Evolutionary conservation across 371 early-diverging fungal species (phyloP).

Genomic region (Rhizopus microsporus): DNA sequence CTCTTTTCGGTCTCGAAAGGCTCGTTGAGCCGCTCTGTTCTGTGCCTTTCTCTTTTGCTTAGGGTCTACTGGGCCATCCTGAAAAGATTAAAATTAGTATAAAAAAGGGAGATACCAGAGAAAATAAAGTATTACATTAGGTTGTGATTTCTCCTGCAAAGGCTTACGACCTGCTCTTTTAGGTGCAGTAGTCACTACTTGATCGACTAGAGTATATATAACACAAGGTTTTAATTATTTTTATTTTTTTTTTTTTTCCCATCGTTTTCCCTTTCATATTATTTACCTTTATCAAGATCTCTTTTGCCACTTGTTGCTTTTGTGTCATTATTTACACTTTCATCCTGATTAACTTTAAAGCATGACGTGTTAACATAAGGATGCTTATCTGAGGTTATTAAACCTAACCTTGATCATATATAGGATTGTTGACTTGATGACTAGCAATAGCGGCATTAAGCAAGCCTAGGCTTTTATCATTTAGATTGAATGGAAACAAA

Average conservation of each 20-base stretch:
- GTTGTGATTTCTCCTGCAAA: conserved; percentile 26
- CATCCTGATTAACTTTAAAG: too few relatives aligned
- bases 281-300: conserved; percentile 23
- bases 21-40: conserved; percentile 79
- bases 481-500: conserved; percentile 15
- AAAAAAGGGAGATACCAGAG: conserved; percentile 9
- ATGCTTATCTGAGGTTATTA: conserved; percentile 13
- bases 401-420: background rate
- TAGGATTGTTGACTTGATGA: conserved; percentile 13
- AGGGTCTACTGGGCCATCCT: conserved; percentile 26
- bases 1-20: conserved; percentile 77
- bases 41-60: conserved; percentile 75
- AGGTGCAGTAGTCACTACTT: conserved; percentile 19
- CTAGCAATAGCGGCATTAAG: conserved; percentile 41
- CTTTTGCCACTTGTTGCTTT: conserved; percentile 6
- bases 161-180: conserved; percentile 47
- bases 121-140: background rate
- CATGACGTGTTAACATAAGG: background rate
- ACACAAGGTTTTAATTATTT: background rate
- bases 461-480: conserved; percentile 24
- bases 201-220: conserved; percentile 15
- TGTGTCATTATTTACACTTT: background rate
- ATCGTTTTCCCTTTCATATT: conserved; percentile 1
- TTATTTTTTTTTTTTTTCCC: background rate
- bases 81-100: background rate